phyloP scores from a whole-genome alignment of 2,329 filamentous ascomycete species.

The Trichophyton schoenleinii region DNA sequence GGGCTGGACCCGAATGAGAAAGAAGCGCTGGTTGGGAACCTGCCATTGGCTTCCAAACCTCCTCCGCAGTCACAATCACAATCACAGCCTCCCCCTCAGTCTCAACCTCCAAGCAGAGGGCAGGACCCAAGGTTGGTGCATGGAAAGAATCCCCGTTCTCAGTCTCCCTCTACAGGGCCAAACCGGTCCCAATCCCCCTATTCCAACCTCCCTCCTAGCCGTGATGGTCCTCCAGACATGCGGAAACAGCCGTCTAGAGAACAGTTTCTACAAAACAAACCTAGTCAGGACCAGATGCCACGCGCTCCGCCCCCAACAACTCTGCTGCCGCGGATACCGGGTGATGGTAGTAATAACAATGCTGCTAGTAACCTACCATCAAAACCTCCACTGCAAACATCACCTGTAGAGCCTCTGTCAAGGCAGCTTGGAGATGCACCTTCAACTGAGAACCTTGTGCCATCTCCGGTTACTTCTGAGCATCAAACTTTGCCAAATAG shows the following conservation, averaged over 20 bases:
- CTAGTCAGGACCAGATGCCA: slow-evolving; percentile 30
- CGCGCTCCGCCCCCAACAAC: slow-evolving; percentile 23
- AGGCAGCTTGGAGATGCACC: slow-evolving; percentile 5
- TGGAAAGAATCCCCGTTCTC: not conserved
- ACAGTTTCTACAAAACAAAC: slow-evolving; percentile 24
- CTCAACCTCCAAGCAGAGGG: slow-evolving; percentile 10
- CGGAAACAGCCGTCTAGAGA: slow-evolving; percentile 26
- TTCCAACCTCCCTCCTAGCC: slow-evolving; percentile 25
- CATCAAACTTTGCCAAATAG: not conserved
- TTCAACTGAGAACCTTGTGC: not conserved
- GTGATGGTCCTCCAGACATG: slow-evolving; percentile 24
- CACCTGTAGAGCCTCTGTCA: slow-evolving; percentile 5
- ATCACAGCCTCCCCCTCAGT: not conserved
- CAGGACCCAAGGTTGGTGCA: slow-evolving; percentile 19
- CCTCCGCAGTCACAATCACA: not conserved
- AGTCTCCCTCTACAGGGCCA: slow-evolving; percentile 15
- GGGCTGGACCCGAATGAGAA: slow-evolving; percentile 74
- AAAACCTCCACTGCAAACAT: slow-evolving; percentile 5
- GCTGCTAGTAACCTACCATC: not conserved
- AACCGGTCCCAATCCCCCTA: slow-evolving; percentile 21
- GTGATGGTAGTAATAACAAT: not conserved
- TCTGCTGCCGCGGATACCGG: slow-evolving; percentile 14
- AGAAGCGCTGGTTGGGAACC: slow-evolving; percentile 56
- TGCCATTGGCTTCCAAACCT: slow-evolving; percentile 16
- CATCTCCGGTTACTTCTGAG: not conserved